phyloP scores from a whole-genome alignment of 805 yeast species.

The Grigorovia jiainica region DNA sequence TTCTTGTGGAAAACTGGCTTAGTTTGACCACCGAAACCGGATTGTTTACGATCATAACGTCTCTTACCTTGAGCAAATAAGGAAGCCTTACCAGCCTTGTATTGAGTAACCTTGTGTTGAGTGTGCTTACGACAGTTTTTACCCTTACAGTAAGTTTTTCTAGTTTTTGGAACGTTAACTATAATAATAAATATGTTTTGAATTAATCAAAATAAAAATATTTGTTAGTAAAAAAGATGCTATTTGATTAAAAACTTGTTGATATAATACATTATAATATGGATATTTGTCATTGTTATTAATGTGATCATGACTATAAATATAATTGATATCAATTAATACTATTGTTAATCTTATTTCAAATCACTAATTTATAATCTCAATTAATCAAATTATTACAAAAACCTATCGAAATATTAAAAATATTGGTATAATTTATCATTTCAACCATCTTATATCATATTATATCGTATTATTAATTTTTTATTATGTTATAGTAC shows the following conservation, averaged over 20 bases:
- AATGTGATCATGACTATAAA: too few species aligned
- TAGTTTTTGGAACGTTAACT: constrained; percentile 99
- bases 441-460: too few species aligned
- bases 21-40: constrained; percentile 99
- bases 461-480: background rate
- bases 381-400: too few species aligned
- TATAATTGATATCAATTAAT: too few species aligned
- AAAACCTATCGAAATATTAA: too few species aligned
- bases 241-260: too few species aligned
- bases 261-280: too few species aligned
- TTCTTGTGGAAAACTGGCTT: constrained; percentile 99
- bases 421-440: too few species aligned
- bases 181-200: constrained; percentile 10
- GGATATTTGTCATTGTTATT: too few species aligned
- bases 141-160: constrained; percentile 99
- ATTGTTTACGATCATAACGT: constrained; percentile 99
- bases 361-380: too few species aligned
- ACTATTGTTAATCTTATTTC: too few species aligned
- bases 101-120: constrained; percentile 99
- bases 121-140: constrained; percentile 99
- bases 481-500: background rate
- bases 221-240: constrained; percentile 5
- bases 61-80: constrained; percentile 99
- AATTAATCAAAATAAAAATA: background rate
- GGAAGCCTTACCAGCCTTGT: constrained; percentile 99